These are phyloP conservation scores for Blastobotrys muscicola DNA, from an alignment of 805 yeast species.

Conservation along the genomic window DNA sequence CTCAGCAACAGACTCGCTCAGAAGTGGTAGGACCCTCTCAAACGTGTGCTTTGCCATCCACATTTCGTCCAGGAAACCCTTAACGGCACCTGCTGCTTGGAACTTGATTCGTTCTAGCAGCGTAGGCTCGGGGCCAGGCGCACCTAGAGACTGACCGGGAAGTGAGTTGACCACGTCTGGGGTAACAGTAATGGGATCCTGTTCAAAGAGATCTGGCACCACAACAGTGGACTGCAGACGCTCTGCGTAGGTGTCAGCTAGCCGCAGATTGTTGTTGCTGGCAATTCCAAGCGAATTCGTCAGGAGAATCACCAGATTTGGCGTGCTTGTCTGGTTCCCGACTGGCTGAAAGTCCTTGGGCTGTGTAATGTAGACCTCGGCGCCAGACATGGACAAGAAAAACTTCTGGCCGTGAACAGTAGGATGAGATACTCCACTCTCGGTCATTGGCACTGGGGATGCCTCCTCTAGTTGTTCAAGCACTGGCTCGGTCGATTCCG, in stretches of 20 bases:
- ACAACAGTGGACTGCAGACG: conserved; percentile 22
- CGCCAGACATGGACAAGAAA: conserved; percentile 14
- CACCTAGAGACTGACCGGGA: background rate
- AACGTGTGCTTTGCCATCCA: conserved; percentile 28
- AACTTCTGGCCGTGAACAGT: conserved; percentile 14
- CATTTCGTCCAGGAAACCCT: conserved; percentile 28
- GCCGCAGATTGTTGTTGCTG: conserved; percentile 20
- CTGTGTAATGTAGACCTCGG: conserved; percentile 17
- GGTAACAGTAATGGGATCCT: conserved; percentile 21
- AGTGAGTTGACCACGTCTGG: conserved; percentile 12
- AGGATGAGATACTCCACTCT: conserved; percentile 1
- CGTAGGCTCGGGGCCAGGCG: background rate
- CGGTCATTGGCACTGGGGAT: background rate
- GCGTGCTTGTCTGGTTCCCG: conserved; percentile 2
- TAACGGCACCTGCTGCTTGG: conserved; percentile 19
- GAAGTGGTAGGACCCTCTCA: conserved; percentile 22
- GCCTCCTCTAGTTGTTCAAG: background rate
- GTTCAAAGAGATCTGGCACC: conserved; percentile 25
- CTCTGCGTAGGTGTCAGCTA: conserved; percentile 24
- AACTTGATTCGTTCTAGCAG: conserved; percentile 13
- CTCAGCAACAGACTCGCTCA: conserved; percentile 20
- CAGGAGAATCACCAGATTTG: conserved; percentile 16
- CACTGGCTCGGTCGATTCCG: background rate
- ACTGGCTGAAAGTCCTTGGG: conserved; percentile 1
- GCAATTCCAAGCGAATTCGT: conserved; percentile 27